Conservation (phyloP, 208 protist genomes). For the Baffinella frigidus region DNA sequence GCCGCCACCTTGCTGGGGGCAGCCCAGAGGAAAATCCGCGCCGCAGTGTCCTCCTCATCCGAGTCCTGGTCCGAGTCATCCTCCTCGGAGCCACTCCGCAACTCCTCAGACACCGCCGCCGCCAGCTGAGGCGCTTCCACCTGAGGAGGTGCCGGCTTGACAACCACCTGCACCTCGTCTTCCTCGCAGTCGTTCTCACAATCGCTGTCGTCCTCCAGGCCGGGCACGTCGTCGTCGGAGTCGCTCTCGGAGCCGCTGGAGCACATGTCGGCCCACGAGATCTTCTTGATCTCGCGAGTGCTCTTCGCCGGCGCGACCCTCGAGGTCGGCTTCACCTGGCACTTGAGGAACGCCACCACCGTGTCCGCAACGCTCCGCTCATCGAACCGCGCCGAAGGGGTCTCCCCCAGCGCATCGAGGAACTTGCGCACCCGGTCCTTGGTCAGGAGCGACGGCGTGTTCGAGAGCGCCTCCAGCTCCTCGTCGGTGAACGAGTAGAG, state of each 20-base stretch:
- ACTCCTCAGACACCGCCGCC: neutral
- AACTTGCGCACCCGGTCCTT: slow-evolving; percentile 37
- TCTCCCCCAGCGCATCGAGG: slow-evolving; percentile 23
- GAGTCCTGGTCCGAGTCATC: neutral
- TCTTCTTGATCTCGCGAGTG: neutral
- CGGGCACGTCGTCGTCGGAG: neutral
- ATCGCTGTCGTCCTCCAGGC: neutral
- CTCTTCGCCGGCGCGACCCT: neutral
- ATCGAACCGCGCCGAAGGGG: neutral
- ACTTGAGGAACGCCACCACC: neutral
- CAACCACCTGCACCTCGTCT: too few species aligned
- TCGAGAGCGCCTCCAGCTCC: neutral
- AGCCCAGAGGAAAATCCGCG: slow-evolving; percentile 11
- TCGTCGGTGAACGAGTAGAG: slow-evolving; percentile 32
- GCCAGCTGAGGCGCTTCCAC: neutral
- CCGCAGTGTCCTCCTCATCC: neutral
- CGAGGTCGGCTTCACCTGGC: slow-evolving; percentile 15
- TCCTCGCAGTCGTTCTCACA: slow-evolving; percentile 22
- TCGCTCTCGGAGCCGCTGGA: neutral
- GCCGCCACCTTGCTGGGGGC: neutral
- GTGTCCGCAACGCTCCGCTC: neutral
- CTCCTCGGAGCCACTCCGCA: neutral
- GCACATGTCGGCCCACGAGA: slow-evolving; percentile 48
- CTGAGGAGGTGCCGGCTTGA: too few species aligned
- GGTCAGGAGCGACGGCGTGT: slow-evolving; percentile 1